Evolutionary conservation across 1,284 basidiomycete species (phyloP).

Genomic region (Ustilago nuda): DNA sequence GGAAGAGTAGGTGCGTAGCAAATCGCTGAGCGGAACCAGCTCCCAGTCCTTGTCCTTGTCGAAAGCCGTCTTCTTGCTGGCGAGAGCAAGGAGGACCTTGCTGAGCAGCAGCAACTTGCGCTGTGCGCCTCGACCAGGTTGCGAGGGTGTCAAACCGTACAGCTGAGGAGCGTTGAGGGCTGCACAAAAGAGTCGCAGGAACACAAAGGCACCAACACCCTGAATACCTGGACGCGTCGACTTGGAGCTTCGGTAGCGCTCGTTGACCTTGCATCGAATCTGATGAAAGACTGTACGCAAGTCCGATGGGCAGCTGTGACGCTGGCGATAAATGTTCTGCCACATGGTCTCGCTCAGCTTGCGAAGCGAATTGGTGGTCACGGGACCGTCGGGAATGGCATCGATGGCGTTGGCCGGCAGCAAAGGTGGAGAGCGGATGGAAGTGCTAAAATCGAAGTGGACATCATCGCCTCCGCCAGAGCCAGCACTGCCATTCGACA

Average conservation of each 20-base stretch:
- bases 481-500: slow-evolving; percentile 14
- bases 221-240: slow-evolving; percentile 57
- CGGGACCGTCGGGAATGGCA: slow-evolving; percentile 36
- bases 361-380: slow-evolving; percentile 37
- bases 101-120: slow-evolving; percentile 52
- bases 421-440: slow-evolving; percentile 29
- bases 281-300: slow-evolving; percentile 50
- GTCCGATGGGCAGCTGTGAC: slow-evolving; percentile 59
- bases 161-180: slow-evolving; percentile 61
- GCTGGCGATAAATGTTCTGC: slow-evolving; percentile 59
- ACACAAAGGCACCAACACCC: slow-evolving; percentile 62
- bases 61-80: slow-evolving; percentile 54
- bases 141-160: slow-evolving; percentile 54
- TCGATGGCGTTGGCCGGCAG: slow-evolving; percentile 29
- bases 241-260: slow-evolving; percentile 37
- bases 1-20: slow-evolving; percentile 48
- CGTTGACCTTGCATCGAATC: slow-evolving; percentile 58
- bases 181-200: slow-evolving; percentile 62
- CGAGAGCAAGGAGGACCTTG: slow-evolving; percentile 58
- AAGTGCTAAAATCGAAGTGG: slow-evolving; percentile 29
- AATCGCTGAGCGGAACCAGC: slow-evolving; percentile 48
- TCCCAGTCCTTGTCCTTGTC: slow-evolving; percentile 62
- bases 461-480: slow-evolving; percentile 19
- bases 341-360: slow-evolving; percentile 53
- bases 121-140: slow-evolving; percentile 29